A percentile compares a stretch with the other conserved stretches of the same genome.
Evolutionary conservation across 768 basidiomycete genomes (phyloP).

Genomic region (Nidularia sp.): DNA sequence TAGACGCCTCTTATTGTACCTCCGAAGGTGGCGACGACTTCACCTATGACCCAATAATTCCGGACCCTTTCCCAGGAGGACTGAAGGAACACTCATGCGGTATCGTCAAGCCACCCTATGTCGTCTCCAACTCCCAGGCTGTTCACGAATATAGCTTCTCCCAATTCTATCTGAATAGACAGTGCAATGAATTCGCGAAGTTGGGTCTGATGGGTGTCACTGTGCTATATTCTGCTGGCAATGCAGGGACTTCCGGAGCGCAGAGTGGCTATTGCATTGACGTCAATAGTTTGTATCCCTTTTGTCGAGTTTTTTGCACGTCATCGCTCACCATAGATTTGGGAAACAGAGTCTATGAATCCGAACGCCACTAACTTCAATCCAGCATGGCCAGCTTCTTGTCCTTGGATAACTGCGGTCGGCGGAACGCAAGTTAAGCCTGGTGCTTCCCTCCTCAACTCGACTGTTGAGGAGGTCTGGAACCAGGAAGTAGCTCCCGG

Average conservation of each 20-base stretch:
- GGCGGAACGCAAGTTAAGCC: conserved; percentile 41
- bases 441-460: conserved; percentile 18
- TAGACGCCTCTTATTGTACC: conserved; percentile 29
- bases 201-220: conserved; percentile 47
- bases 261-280: conserved; percentile 28
- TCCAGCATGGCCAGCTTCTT: conserved; percentile 37
- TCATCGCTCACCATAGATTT: not conserved
- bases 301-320: not conserved
- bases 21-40: conserved; percentile 28
- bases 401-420: conserved; percentile 41
- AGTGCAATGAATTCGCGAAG: conserved; percentile 46
- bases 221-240: conserved; percentile 35
- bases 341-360: conserved; percentile 25
- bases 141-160: conserved; percentile 31
- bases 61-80: conserved; percentile 22
- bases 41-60: conserved; percentile 24
- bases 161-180: conserved; percentile 28
- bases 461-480: conserved; percentile 24
- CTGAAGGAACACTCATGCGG: conserved; percentile 31
- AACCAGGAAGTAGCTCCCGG: conserved; percentile 22
- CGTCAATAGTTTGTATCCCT: conserved; percentile 22
- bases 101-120: conserved; percentile 29
- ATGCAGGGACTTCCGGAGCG: conserved; percentile 24
- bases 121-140: conserved; percentile 37
- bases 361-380: conserved; percentile 32